Conservation (phyloP, 2,329 filamentous ascomycete species). For the Fusarium beomiforme region DNA sequence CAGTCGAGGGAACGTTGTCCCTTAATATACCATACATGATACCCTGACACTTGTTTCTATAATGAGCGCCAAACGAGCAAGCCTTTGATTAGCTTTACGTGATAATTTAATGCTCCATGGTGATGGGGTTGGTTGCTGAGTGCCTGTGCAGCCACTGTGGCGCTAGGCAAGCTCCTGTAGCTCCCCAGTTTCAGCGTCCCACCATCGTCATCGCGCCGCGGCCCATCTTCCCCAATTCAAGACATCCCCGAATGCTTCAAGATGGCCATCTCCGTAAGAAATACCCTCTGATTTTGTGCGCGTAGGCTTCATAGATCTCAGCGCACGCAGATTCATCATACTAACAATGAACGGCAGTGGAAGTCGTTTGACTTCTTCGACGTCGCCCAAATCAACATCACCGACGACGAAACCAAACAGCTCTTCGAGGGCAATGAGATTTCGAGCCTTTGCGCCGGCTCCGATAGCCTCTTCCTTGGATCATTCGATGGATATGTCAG, state of each 20-base stretch:
- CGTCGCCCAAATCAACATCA: conserved; percentile 82
- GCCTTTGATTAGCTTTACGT: neutral
- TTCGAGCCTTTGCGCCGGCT: conserved; percentile 85
- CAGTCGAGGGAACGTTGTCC: conserved; percentile 24
- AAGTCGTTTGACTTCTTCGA: conserved; percentile 99
- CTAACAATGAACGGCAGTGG: conserved; percentile 70
- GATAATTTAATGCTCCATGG: neutral
- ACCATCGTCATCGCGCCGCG: conserved; percentile 46
- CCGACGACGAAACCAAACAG: conserved; percentile 80
- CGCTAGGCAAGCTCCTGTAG: conserved; percentile 39
- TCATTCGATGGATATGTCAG: conserved; percentile 86
- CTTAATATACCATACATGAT: conserved; percentile 45
- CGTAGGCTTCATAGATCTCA: neutral
- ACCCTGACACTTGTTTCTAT: conserved; percentile 37
- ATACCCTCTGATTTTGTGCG: neutral
- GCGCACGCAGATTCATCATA: neutral
- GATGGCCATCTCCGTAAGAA: conserved; percentile 50
- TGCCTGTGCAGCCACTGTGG: conserved; percentile 41
- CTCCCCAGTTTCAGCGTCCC: conserved; percentile 42
- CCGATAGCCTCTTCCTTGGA: conserved; percentile 89
- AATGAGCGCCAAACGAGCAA: neutral
- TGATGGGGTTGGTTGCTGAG: neutral
- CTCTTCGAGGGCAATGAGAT: conserved; percentile 86
- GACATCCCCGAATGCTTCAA: conserved; percentile 43
- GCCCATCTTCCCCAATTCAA: conserved; percentile 35